Evolutionary conservation across 1,284 basidiomycete species (phyloP), one percentile per base, ranked within the genome.

Genomic region (Spongiforma sp.): DNA sequence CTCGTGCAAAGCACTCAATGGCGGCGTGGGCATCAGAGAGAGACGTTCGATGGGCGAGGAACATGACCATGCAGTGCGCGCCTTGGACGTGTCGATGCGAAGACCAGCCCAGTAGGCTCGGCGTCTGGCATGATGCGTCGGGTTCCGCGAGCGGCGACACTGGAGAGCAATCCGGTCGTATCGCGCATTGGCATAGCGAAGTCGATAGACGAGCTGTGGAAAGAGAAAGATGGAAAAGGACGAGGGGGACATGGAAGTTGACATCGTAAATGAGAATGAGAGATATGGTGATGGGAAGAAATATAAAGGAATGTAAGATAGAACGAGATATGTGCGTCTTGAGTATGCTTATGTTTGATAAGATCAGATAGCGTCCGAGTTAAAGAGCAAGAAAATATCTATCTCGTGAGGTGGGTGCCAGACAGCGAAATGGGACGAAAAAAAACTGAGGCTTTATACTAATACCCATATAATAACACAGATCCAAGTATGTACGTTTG

Each of bases 51-150:
- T n/a, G n/a, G n/a, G n/a, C n/a, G n/a, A n/a, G n/a, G n/a, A n/a
- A n/a, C n/a, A n/a, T n/a, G n/a, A n/a, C n/a, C n/a, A n/a, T n/a
- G n/a, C n/a, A n/a, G 71, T 74, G 28, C 74, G 69, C 1, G 87
- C 86, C 41, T 75, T 76, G 12, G 68, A 59, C 33, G 80, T 79
- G 71, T 84, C 76, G 52, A 88, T 73, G 34, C 65, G 67, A 11
- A 88, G 81, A 14, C 80, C 77, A 17, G 82, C 78, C 30, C 69
- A 66, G 24, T 64, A 66, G 12, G 87, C 86, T 33, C 77, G 81
- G 5, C 71, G 78, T 56, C 80, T 81, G 1, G 85, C 85, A 69
- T 82, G 82, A 66, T 76, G 65, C 0, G 81, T 83, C 60, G 69
- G 63, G 60, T 68, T 61, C 63, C 66, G 34, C 61, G 41, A 60